These are phyloP conservation scores for Venturia aucupariae DNA, from an alignment of 2,329 filamentous ascomycete species.

Conservation along the genomic window DNA sequence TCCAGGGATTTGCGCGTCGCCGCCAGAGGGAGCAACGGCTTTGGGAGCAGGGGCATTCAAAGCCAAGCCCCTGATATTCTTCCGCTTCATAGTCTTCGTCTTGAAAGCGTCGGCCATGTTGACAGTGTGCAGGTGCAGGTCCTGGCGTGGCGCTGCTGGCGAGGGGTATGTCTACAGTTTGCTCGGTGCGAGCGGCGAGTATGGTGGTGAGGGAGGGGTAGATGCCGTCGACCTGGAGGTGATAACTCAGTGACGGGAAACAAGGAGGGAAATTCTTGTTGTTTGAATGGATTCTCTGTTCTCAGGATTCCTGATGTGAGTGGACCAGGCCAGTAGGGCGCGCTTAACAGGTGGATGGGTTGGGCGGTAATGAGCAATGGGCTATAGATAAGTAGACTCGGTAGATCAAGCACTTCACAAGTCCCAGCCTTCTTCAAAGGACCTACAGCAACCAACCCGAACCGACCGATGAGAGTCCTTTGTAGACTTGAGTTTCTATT, in stretches of 20 bases:
- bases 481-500: no score
- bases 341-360: not conserved
- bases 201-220: not conserved
- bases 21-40: conserved; percentile 59
- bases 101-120: conserved; percentile 53
- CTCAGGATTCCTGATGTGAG: not conserved
- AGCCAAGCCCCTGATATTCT: conserved; percentile 95
- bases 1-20: conserved; percentile 54
- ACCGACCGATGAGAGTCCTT: not conserved
- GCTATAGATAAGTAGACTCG: not conserved
- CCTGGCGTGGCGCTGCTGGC: not conserved
- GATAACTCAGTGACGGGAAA: not conserved
- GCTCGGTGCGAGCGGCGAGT: not conserved
- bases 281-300: not conserved
- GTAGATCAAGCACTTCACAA: not conserved
- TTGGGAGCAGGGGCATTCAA: conserved; percentile 72
- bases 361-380: not conserved
- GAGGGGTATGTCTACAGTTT: not conserved
- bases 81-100: conserved; percentile 84
- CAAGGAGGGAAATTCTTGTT: not conserved
- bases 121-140: not conserved
- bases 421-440: not conserved
- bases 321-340: not conserved
- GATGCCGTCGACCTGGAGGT: not conserved
- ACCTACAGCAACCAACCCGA: not conserved